Conservation (phyloP, 352 stramenopile genomes). For the Pythium rishiriense region DNA sequence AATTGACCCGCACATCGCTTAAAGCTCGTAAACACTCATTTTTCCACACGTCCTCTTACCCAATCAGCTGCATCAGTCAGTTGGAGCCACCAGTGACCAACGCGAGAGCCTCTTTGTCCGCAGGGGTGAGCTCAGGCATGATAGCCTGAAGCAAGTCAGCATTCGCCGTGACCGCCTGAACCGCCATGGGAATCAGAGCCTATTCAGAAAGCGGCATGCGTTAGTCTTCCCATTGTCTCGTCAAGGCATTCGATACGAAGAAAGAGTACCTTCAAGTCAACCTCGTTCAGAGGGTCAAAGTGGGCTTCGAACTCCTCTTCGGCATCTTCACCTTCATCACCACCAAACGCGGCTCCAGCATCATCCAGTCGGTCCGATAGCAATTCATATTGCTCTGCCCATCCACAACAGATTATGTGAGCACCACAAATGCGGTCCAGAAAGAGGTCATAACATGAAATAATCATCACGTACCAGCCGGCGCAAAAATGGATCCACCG, state of each 20-base stretch:
- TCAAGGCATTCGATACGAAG: too few species aligned
- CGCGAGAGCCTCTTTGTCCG: constrained; percentile 66
- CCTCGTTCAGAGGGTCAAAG: constrained; percentile 78
- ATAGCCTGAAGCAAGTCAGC: constrained; percentile 57
- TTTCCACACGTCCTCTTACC: background rate
- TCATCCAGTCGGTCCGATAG: constrained; percentile 66
- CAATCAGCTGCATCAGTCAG: background rate
- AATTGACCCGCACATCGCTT: too few species aligned
- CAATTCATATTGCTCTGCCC: constrained; percentile 62
- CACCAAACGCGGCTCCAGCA: constrained; percentile 26
- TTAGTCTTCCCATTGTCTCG: too few species aligned
- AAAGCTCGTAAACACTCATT: background rate
- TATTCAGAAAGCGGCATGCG: constrained; percentile 15
- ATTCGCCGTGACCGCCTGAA: constrained; percentile 55
- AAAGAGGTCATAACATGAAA: background rate
- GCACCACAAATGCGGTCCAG: too few species aligned
- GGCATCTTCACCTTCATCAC: constrained; percentile 46
- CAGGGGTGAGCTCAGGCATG: constrained; percentile 63
- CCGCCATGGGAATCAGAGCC: constrained; percentile 56
- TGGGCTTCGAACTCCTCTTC: constrained; percentile 82
- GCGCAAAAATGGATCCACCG: constrained; percentile 60
- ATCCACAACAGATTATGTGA: too few species aligned
- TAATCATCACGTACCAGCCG: constrained; percentile 45
- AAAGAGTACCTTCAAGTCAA: constrained; percentile 66
- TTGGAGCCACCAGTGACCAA: constrained; percentile 32